Evolutionary conservation across 1,139 yeast genomes (phyloP), one percentile per base, ranked within the genome.

Genomic region (Yamadazyma sp.): DNA sequence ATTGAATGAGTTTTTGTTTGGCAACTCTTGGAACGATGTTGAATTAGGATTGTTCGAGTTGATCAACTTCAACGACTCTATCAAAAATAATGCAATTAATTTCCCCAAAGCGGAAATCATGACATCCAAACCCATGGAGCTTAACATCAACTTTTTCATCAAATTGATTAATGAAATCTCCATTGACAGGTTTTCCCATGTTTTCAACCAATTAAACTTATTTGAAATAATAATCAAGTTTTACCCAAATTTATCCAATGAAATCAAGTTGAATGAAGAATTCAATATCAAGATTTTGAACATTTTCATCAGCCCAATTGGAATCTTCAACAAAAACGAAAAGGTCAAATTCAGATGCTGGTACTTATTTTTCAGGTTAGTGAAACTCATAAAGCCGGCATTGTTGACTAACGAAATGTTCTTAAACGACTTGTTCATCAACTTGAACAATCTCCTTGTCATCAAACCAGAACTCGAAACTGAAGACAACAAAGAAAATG

Each of bases 11-110:
- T 76, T 84, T 24, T 56, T 85, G 35, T 73, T 78, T 56, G 48
- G 47, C 44, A 56, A 31, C 18, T 76, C 80, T 46, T 90, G 97
- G 97, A 78, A 87, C 52, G 79, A 77, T 28, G 70, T 87, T 23
- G 99, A 94, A 61, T 71, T 94, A 47, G 97, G 97, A 1, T 65
- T 94, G 35, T 89, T 71, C 56, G 94, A 90, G 59, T 71, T 92
- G 52, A 77, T 80, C 42, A 83, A 82, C 47, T 81, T 83, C 48
- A 83, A 90, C 40, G 98, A 90, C 46, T 78, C 86, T 41, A 70
- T 90, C 43, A 79, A 87, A 58, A 86, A 80, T 52, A 86, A 86
- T 48, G 61, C 84, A 11, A 77, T 87, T 55, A 80, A 82, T 43
- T 60, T 82, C 15, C 86, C 86, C 20, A 85, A 83, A 54, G 64